Conservation (phyloP, 2,329 filamentous ascomycete species). For the Zymoseptoria brevis region DNA sequence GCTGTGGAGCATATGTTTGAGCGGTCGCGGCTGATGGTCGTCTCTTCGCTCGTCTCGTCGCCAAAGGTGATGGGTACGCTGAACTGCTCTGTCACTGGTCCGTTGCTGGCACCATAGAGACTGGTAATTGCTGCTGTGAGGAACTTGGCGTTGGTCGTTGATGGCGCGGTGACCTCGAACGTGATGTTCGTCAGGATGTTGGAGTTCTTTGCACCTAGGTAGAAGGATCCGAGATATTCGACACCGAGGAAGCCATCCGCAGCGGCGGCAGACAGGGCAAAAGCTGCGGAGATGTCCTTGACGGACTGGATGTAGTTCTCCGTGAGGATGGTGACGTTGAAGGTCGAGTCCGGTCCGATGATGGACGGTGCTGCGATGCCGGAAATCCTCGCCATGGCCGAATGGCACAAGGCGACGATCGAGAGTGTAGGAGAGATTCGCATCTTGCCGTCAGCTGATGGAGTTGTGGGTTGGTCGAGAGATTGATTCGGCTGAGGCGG, state of each 20-base stretch:
- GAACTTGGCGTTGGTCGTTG: slow-evolving; percentile 2
- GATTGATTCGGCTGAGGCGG: neutral
- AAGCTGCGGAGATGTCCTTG: slow-evolving; percentile 11
- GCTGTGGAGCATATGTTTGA: slow-evolving; percentile 6
- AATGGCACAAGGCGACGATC: neutral
- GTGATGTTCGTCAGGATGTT: slow-evolving; percentile 12
- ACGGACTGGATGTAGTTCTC: slow-evolving; percentile 15
- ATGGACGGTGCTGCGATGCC: slow-evolving; percentile 8
- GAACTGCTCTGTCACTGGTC: slow-evolving; percentile 7
- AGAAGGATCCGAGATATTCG: slow-evolving; percentile 12
- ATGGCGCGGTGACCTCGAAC: slow-evolving; percentile 9
- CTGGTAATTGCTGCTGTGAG: slow-evolving; percentile 11
- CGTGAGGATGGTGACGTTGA: slow-evolving; percentile 11
- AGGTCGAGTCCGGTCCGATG: slow-evolving; percentile 7
- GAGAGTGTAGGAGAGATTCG: neutral
- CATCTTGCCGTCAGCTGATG: neutral
- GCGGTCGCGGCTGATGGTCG: slow-evolving; percentile 1
- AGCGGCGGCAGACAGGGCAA: slow-evolving; percentile 5
- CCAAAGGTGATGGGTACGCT: slow-evolving; percentile 6
- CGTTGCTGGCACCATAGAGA: slow-evolving; percentile 11
- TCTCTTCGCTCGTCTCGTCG: slow-evolving; percentile 5
- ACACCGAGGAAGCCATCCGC: slow-evolving; percentile 4
- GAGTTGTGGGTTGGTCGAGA: neutral
- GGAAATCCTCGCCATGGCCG: slow-evolving; percentile 10
- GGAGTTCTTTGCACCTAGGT: slow-evolving; percentile 11